Evolutionary conservation across 768 basidiomycete species (phyloP).

Genomic region (Xerocomellus chrysenteron): DNA sequence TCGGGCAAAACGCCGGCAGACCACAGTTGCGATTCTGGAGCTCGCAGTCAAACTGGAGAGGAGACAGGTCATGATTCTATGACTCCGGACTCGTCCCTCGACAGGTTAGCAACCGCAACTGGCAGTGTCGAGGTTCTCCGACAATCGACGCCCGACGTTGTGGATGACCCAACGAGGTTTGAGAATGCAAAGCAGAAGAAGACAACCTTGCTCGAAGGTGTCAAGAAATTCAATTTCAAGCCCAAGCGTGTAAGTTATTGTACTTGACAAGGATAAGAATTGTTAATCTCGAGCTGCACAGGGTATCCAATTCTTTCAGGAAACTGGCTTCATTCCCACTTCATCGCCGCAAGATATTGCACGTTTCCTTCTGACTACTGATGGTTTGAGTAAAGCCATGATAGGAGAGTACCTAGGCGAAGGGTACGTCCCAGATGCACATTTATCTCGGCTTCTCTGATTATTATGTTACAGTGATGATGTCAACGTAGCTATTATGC

Average conservation of each 20-base stretch:
- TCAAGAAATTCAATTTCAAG: constrained; percentile 98
- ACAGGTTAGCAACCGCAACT: constrained; percentile 48
- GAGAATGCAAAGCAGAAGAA: constrained; percentile 97
- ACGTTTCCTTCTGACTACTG: constrained; percentile 78
- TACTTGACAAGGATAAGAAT: background rate
- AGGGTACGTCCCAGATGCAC: constrained; percentile 56
- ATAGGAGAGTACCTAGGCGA: constrained; percentile 99
- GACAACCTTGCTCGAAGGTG: constrained; percentile 89
- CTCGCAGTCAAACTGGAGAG: constrained; percentile 50
- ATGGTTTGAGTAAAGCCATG: constrained; percentile 92
- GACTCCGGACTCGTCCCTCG: constrained; percentile 56
- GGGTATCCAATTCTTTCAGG: constrained; percentile 88
- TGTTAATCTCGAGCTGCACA: constrained; percentile 29
- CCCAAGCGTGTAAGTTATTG: constrained; percentile 77
- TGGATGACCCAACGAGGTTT: constrained; percentile 90
- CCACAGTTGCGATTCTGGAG: constrained; percentile 37
- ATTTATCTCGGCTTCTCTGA: constrained; percentile 1
- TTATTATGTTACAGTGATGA: constrained; percentile 61
- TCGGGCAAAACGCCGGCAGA: constrained; percentile 37
- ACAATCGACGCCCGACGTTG: constrained; percentile 71
- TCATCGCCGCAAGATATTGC: constrained; percentile 77
- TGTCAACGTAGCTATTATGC: constrained; percentile 90
- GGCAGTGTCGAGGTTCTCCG: constrained; percentile 56
- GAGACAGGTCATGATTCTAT: constrained; percentile 52
- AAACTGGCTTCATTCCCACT: constrained; percentile 82